Percentiles rank a stretch among this genome's conserved stretches.
These are phyloP conservation scores for Chamaecyparis obtusa DNA, from an alignment of 75 land plant genomes.

Conservation along the genomic window DNA sequence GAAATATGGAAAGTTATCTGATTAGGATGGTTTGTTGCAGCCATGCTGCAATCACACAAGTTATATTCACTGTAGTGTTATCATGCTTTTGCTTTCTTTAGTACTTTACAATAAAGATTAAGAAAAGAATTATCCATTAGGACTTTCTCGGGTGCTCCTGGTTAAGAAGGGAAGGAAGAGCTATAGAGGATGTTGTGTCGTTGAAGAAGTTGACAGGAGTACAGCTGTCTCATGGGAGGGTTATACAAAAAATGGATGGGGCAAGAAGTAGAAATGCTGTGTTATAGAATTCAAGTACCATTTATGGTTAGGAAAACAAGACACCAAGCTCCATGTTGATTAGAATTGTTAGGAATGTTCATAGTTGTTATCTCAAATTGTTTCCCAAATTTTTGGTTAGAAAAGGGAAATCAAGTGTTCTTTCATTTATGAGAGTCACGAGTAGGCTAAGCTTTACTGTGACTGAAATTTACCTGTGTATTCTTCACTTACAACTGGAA, in stretches of 20 bases:
- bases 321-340: not conserved
- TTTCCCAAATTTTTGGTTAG: not conserved
- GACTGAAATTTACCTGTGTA: not conserved
- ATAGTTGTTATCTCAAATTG: not conserved
- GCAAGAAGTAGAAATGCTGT: not conserved
- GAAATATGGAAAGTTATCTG: too few species aligned
- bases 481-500: not conserved
- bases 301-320: not conserved
- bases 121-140: too few species aligned
- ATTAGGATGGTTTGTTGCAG: too few species aligned
- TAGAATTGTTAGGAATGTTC: not conserved
- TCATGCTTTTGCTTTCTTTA: too few species aligned
- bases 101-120: too few species aligned
- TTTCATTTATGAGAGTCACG: not conserved
- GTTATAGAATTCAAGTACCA: not conserved
- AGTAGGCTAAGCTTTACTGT: not conserved
- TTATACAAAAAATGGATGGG: not conserved
- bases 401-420: not conserved
- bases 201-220: too few species aligned
- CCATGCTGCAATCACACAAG: too few species aligned
- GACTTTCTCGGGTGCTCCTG: too few species aligned
- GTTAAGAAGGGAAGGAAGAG: too few species aligned
- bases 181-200: too few species aligned
- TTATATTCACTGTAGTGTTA: too few species aligned
- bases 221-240: too few species aligned